Base-by-base conservation (phyloP, 1,139 yeast genomes). In the Blastobotrys illinoisensis region DNA sequence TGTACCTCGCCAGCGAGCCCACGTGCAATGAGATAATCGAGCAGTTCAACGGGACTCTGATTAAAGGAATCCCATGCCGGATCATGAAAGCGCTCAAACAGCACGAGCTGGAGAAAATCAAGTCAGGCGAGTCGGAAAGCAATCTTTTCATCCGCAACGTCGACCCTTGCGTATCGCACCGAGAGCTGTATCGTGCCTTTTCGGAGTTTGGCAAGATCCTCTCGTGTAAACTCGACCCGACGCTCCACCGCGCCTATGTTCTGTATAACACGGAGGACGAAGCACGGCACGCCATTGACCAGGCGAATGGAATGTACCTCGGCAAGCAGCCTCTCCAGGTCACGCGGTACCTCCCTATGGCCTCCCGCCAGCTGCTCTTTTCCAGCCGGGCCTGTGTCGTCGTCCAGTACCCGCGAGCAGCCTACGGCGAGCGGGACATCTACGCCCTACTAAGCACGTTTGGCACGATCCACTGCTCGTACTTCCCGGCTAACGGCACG, bases 201-300 rank as follows among this genome's bases (percentile, higher is more conserved):
- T 81, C 90, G 58, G 88, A 88, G 60, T 87, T 87, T 69, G 96
- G 96, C 73, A 81, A 79, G 69, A 85, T 88, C 63, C 79, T 88
- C 71, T 86, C 95, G 52, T 86, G 95, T 77, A 88, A 88, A 77
- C 89, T 88, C 70, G 46, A 43, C 93, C 93, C 63, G 79, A 86
- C 62, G 95, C 85, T 85, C 73, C 89, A 95, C 69, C 87, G 87
- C 63, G 96, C 95, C 73, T 88, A 86, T 71, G 96, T 89, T 61
- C 95, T 88, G 72, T 89, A 85, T 74, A 95, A 86, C 71, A 82
- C 86, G 59, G 86, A 55, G 60, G 90, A 85, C 71, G 86, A 91
- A 65, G 97, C 97, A 58, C 76, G 78, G 60, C 88, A 88, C 67
- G 96, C 96, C 62, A 85, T 89, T 68, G 89, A 85, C 73, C 85